Evolutionary conservation across 208 protist species (phyloP).

Genomic region (Trypanosoma lewisi): DNA sequence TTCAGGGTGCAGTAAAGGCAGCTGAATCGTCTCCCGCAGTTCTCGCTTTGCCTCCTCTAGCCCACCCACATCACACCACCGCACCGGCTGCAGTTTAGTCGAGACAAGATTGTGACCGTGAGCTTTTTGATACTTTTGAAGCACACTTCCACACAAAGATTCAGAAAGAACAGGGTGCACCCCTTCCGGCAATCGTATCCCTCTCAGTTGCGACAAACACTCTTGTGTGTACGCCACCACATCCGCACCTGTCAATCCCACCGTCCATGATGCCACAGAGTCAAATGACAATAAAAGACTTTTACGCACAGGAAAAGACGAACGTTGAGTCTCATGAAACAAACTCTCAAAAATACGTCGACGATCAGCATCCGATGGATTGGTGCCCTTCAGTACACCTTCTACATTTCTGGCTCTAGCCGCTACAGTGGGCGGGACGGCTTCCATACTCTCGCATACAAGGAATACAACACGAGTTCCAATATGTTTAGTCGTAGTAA

Average conservation of each 20-base stretch:
- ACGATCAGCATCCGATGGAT: constrained; percentile 69
- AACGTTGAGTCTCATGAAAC: constrained; percentile 28
- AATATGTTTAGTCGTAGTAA: neutral
- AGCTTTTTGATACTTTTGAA: constrained; percentile 63
- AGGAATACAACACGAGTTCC: constrained; percentile 45
- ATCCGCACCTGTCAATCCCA: constrained; percentile 66
- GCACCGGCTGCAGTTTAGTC: constrained; percentile 82
- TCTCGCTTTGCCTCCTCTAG: constrained; percentile 89
- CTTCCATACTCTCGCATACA: constrained; percentile 70
- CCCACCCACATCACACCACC: constrained; percentile 90
- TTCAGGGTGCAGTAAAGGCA: constrained; percentile 81
- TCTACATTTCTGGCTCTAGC: constrained; percentile 60
- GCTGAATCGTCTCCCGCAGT: constrained; percentile 79
- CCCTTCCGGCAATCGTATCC: constrained; percentile 11
- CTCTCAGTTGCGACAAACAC: constrained; percentile 33
- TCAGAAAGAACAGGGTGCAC: constrained; percentile 61
- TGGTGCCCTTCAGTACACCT: constrained; percentile 67
- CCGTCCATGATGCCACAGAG: constrained; percentile 66
- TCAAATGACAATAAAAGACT: constrained; percentile 62
- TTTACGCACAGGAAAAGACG: constrained; percentile 13
- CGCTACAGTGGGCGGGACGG: constrained; percentile 59
- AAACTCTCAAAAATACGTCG: constrained; percentile 26
- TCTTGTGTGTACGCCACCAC: constrained; percentile 50
- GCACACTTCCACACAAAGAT: constrained; percentile 41
- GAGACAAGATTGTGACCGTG: constrained; percentile 85